Conservation (phyloP, 352 stramenopile genomes). For the Globisporangium cystogenes region DNA sequence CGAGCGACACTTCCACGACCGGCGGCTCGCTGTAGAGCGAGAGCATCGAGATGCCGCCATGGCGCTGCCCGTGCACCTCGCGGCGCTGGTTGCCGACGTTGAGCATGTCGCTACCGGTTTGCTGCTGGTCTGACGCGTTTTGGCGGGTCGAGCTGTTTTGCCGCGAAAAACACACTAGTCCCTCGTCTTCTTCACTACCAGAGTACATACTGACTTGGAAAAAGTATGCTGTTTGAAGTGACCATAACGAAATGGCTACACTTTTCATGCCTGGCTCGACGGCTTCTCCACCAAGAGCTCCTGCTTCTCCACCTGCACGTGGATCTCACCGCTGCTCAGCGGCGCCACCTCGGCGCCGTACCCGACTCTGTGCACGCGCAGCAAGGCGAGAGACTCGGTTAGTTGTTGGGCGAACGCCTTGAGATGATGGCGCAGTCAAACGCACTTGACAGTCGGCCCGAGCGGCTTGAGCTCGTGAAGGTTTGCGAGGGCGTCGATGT, state of each 20-base stretch:
- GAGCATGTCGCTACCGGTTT: too few relatives aligned
- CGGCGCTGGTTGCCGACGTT: constrained; percentile 77
- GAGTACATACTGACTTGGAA: background rate
- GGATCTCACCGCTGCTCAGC: constrained; percentile 58
- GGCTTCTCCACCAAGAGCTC: constrained; percentile 18
- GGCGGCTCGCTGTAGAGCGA: constrained; percentile 94
- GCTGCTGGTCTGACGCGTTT: background rate
- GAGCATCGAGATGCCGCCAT: constrained; percentile 56
- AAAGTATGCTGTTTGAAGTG: background rate
- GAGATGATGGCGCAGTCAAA: background rate
- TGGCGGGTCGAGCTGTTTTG: background rate
- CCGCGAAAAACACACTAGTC: background rate
- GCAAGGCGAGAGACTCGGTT: background rate
- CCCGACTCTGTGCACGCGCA: constrained; percentile 14
- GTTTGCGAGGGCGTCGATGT: constrained; percentile 49
- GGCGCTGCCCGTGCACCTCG: constrained; percentile 37
- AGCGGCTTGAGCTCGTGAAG: constrained; percentile 52
- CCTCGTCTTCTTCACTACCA: background rate
- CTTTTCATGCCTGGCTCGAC: too few relatives aligned
- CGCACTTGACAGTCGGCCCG: constrained; percentile 9
- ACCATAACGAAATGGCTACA: background rate
- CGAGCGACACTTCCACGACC: constrained; percentile 93
- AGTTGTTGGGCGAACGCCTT: too few relatives aligned
- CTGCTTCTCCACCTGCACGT: constrained; percentile 59
- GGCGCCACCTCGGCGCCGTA: constrained; percentile 47